Conservation (phyloP, 805 yeast species). For the Lipomyces sp. region DNA sequence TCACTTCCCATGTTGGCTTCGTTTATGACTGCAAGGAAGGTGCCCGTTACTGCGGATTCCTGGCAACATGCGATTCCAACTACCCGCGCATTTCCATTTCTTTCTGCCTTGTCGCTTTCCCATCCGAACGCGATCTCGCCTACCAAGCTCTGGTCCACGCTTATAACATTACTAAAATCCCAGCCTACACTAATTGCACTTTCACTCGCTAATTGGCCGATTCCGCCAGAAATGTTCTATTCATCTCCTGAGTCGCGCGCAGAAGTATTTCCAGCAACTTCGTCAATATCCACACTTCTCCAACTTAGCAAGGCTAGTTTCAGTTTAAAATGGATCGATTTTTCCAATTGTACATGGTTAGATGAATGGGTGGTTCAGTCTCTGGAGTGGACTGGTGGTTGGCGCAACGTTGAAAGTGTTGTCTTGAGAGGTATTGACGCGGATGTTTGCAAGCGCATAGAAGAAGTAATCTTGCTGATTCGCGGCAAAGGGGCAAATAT, state of each 20-base stretch:
- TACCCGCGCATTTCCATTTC: slow-evolving; percentile 45
- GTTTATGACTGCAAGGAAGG: slow-evolving; percentile 67
- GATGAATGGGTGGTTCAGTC: slow-evolving; percentile 17
- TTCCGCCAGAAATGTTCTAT: slow-evolving; percentile 28
- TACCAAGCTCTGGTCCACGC: slow-evolving; percentile 23
- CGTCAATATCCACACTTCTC: slow-evolving; percentile 18
- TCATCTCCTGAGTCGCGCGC: slow-evolving; percentile 17
- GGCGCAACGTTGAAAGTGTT: slow-evolving; percentile 18
- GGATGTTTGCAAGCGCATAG: neutral
- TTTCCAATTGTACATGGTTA: slow-evolving; percentile 25
- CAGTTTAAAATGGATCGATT: slow-evolving; percentile 25
- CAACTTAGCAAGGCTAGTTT: slow-evolving; percentile 6
- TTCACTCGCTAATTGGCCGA: slow-evolving; percentile 28
- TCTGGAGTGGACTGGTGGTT: slow-evolving; percentile 23
- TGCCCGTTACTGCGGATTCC: slow-evolving; percentile 75
- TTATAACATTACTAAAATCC: slow-evolving; percentile 16
- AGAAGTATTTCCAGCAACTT: slow-evolving; percentile 13
- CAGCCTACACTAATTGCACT: slow-evolving; percentile 19
- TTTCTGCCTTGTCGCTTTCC: slow-evolving; percentile 25
- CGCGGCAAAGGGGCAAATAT: slow-evolving; percentile 1
- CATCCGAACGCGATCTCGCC: slow-evolving; percentile 25
- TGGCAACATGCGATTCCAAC: slow-evolving; percentile 82
- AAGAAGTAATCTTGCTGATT: neutral
- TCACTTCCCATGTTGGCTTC: slow-evolving; percentile 7
- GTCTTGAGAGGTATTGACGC: slow-evolving; percentile 12